Percentiles rank a stretch among this genome's conserved stretches.
These are phyloP conservation scores for Debaryomycetaceae sp. DNA, from an alignment of 1,139 yeast genomes.

Conservation along the genomic window DNA sequence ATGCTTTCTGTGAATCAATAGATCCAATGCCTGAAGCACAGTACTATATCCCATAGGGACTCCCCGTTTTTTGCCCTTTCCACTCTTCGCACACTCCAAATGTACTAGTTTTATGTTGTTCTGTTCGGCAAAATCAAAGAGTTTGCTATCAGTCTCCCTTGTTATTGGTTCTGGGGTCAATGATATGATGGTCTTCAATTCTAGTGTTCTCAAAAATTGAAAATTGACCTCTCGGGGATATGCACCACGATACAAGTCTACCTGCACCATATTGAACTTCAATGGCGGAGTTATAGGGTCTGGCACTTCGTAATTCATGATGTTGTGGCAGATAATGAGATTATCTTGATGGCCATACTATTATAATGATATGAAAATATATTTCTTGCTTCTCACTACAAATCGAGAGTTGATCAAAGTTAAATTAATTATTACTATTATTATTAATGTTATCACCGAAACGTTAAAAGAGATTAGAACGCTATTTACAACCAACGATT, in stretches of 20 bases:
- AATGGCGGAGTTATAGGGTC: conserved; percentile 71
- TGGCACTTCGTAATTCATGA: conserved; percentile 22
- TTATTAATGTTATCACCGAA: neutral
- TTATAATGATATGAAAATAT: neutral
- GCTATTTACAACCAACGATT: neutral
- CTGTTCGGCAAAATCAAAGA: conserved; percentile 47
- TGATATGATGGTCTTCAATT: conserved; percentile 70
- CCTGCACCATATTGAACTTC: conserved; percentile 69
- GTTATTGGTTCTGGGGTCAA: conserved; percentile 75
- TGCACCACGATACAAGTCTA: conserved; percentile 75
- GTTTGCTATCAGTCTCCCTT: conserved; percentile 45
- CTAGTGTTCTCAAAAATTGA: conserved; percentile 65
- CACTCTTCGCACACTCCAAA: conserved; percentile 60
- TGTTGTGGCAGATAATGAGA: neutral
- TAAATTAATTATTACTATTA: no score
- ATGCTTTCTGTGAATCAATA: conserved; percentile 54
- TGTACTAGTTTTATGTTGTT: conserved; percentile 56
- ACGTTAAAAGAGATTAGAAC: neutral
- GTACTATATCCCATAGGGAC: conserved; percentile 72
- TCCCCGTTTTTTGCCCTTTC: conserved; percentile 74
- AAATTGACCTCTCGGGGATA: conserved; percentile 77
- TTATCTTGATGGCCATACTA: neutral
- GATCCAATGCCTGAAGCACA: conserved; percentile 55
- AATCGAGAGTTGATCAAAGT: neutral
- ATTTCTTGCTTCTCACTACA: neutral